Evolutionary conservation across 805 yeast genomes (phyloP).

Genomic region (Teunomyces funiuensis): DNA sequence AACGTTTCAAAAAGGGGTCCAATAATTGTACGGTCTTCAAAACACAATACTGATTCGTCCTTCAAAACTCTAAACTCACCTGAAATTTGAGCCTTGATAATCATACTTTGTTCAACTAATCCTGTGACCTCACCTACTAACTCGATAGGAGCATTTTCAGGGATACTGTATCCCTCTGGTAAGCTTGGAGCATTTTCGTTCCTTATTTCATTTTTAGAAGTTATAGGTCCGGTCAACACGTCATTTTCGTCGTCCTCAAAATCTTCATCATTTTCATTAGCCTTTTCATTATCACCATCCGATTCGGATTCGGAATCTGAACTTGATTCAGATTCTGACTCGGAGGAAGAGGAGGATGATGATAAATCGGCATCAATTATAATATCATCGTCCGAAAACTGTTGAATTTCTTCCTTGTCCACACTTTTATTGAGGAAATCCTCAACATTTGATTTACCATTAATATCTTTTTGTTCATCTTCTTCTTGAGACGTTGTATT

Average conservation of each 20-base stretch:
- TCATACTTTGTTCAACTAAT: conserved; percentile 67
- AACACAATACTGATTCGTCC: conserved; percentile 78
- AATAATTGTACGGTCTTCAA: conserved; percentile 64
- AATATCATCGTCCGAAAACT: conserved; percentile 16
- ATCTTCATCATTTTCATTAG: conserved; percentile 13
- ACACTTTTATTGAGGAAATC: conserved; percentile 8
- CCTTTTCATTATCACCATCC: conserved; percentile 17
- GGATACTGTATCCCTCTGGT: conserved; percentile 64
- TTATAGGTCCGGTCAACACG: conserved; percentile 58
- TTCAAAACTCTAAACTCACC: conserved; percentile 84
- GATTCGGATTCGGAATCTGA: conserved; percentile 22
- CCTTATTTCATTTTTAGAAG: conserved; percentile 71
- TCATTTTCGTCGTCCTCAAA: conserved; percentile 44
- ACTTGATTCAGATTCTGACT: conserved; percentile 18
- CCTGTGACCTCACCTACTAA: conserved; percentile 68
- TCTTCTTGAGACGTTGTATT: background rate
- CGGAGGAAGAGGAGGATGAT: conserved; percentile 16
- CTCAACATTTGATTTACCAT: background rate
- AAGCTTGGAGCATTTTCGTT: conserved; percentile 68
- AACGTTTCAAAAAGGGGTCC: conserved; percentile 87
- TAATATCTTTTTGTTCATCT: background rate
- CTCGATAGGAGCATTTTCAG: conserved; percentile 63
- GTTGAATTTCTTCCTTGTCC: conserved; percentile 7
- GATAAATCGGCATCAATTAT: conserved; percentile 10
- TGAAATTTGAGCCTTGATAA: conserved; percentile 69